A percentile compares a stretch with the other conserved stretches of the same genome.
Conservation (phyloP, 768 basidiomycete genomes). For the Mycena filopes region DNA sequence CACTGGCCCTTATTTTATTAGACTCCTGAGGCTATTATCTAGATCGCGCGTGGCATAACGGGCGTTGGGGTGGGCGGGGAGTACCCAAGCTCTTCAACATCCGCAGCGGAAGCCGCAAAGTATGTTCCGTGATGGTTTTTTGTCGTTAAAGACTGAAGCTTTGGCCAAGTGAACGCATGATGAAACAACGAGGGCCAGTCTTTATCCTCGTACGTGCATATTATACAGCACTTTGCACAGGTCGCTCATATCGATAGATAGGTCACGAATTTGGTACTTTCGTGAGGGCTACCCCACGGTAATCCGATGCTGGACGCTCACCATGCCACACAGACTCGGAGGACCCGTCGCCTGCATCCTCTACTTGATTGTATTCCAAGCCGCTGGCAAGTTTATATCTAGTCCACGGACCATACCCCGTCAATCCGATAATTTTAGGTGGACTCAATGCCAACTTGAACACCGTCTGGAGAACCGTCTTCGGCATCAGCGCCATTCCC, state of each 20-base stretch:
- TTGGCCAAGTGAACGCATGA: slow-evolving; percentile 73
- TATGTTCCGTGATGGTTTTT: slow-evolving; percentile 35
- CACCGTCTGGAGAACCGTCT: slow-evolving; percentile 64
- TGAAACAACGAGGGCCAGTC: slow-evolving; percentile 66
- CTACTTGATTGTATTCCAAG: slow-evolving; percentile 69
- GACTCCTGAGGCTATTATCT: background rate
- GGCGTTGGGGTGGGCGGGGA: slow-evolving; percentile 82
- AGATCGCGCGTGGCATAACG: slow-evolving; percentile 63
- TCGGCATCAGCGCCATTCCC: slow-evolving; percentile 65
- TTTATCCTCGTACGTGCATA: slow-evolving; percentile 14
- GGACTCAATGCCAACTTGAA: slow-evolving; percentile 24
- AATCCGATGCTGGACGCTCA: background rate
- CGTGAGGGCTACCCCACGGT: slow-evolving; percentile 47
- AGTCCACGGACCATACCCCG: background rate
- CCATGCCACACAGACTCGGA: slow-evolving; percentile 15
- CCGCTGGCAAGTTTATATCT: slow-evolving; percentile 74
- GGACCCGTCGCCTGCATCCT: slow-evolving; percentile 76
- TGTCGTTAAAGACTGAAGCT: slow-evolving; percentile 67
- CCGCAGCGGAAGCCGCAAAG: slow-evolving; percentile 72
- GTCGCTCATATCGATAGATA: slow-evolving; percentile 51
- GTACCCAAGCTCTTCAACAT: slow-evolving; percentile 78
- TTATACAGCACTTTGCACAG: background rate
- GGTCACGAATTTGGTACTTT: slow-evolving; percentile 79
- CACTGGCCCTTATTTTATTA: slow-evolving; percentile 36
- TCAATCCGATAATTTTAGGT: slow-evolving; percentile 4